Evolutionary conservation across 192 early-diverging fungal species (phyloP), one percentile per base, ranked within the genome.

Genomic region (Linnemannia exigua): DNA sequence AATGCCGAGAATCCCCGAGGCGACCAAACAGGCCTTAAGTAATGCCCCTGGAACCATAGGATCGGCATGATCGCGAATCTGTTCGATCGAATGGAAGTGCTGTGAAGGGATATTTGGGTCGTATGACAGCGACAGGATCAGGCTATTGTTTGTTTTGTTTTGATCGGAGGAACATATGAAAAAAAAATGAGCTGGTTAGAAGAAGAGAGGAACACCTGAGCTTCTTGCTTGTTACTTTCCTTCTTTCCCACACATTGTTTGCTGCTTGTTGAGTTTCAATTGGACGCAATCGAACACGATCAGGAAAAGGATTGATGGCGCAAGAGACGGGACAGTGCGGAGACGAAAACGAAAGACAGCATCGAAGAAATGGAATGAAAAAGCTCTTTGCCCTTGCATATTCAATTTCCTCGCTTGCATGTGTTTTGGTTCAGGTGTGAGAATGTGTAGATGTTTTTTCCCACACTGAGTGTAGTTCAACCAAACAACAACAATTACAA

Each of bases 21-120:
- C 79, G 1, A 87, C 86, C 20, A 87, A 54, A 58, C 79, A 87
- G 17, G 86, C 86, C 52, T 87, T 87, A 17, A 87, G 71, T 12
- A 87, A 58, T 25, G 86, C 86, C 41, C 79, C 66, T 0, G 86
- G 86, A 3, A 71, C 68, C 31, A 66, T 31, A 9, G 86, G 86
- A 28, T 87, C 86, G 19, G 79, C 75, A 70, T 87, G 76, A 47
- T 87, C 79, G 25, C 81, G 70, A 31, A 83, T 75, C 37, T 83
- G 81, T 22, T 83, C 81, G 25, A 83, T 35, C 11, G 75, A 77
- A 19, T 78, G 74, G 28, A 68, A 78, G 28, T 81, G 75, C 47
- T 72, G 28, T 44, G 76, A 67, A 17, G 79, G 73, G 17, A 76
- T 74, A 14, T 44, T 41, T 31, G 72, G 71, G 41, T 81, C 79